A percentile compares a stretch with the other conserved stretches of the same genome.
Evolutionary conservation across 1,284 basidiomycete genomes (phyloP).

Genomic region (Cryptococcus floricola): DNA sequence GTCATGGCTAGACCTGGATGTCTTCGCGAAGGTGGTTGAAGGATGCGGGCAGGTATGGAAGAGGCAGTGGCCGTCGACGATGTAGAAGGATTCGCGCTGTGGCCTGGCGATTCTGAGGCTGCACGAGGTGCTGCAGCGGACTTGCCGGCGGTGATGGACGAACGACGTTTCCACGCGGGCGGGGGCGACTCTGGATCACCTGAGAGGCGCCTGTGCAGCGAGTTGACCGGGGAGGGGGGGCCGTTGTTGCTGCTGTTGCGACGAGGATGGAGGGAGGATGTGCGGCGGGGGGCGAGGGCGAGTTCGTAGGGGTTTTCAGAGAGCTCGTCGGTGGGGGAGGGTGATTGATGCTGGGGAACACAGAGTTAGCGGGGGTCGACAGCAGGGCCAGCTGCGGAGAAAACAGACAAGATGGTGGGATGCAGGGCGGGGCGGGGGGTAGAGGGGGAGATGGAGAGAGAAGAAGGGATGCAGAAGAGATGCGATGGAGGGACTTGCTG

Average conservation of each 20-base stretch:
- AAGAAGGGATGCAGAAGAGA: not conserved
- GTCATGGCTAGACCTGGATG: constrained; percentile 14
- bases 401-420: not conserved
- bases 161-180: constrained; percentile 43
- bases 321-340: constrained; percentile 25
- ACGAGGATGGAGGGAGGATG: constrained; percentile 4
- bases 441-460: not conserved
- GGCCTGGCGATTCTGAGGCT: not conserved
- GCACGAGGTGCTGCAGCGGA: constrained; percentile 3
- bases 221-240: constrained; percentile 28
- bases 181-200: constrained; percentile 41
- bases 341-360: constrained; percentile 22
- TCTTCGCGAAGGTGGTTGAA: constrained; percentile 1
- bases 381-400: not conserved
- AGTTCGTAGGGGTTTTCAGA: constrained; percentile 28
- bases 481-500: too few species aligned
- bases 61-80: not conserved
- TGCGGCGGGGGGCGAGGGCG: constrained; percentile 13
- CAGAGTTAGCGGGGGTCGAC: too few species aligned
- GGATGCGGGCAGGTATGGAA: not conserved
- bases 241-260: constrained; percentile 5
- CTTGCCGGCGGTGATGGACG: constrained; percentile 13
- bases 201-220: constrained; percentile 33
- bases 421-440: not conserved
- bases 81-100: not conserved